Evolutionary conservation across 306 rosid genomes (phyloP).

Genomic region (Albizia julibrissin): DNA sequence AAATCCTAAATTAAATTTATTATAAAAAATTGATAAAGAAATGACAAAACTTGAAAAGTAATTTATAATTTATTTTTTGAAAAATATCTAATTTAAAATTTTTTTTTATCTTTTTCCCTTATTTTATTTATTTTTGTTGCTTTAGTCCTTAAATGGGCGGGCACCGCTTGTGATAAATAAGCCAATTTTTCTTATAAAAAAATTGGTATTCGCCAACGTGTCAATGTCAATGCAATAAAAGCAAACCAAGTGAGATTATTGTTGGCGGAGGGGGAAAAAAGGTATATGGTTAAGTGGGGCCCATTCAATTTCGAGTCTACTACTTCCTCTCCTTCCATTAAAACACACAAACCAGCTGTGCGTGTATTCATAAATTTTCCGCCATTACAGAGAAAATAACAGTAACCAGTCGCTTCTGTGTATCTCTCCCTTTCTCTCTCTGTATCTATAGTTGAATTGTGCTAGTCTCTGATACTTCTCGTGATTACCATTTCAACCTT

Average conservation of each 20-base stretch:
- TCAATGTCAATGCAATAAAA: neutral
- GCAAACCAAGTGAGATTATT: neutral
- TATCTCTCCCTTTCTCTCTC: neutral
- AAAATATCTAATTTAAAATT: too few species aligned
- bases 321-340: neutral
- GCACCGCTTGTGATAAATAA: too few species aligned
- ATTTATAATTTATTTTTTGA: too few species aligned
- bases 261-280: neutral
- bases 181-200: too few species aligned
- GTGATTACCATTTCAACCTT: slow-evolving; percentile 59
- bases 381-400: slow-evolving; percentile 40
- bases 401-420: slow-evolving; percentile 22
- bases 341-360: neutral
- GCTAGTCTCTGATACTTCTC: slow-evolving; percentile 53
- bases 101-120: too few species aligned
- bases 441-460: slow-evolving; percentile 32
- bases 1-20: too few species aligned
- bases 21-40: too few species aligned
- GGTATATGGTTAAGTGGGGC: neutral
- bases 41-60: too few species aligned
- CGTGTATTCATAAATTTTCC: slow-evolving; percentile 22
- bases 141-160: too few species aligned
- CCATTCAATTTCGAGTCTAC: neutral
- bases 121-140: too few species aligned
- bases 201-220: neutral